Evolutionary conservation across 768 basidiomycete genomes (phyloP).

Genomic region (Suillus subaureus): DNA sequence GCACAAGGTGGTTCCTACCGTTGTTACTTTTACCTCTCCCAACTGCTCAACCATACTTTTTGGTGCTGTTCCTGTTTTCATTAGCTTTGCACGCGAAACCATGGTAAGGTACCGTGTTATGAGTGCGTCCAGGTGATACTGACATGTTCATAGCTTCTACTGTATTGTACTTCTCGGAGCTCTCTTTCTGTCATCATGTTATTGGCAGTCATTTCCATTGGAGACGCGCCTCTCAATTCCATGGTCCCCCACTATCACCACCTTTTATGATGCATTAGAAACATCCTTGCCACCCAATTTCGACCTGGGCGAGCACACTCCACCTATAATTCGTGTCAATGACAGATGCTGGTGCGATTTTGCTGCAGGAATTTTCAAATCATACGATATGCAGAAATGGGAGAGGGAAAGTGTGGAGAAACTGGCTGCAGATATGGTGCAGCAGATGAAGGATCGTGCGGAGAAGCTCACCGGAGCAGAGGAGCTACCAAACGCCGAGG

Average conservation of each 20-base stretch:
- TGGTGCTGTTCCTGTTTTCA: slow-evolving; percentile 75
- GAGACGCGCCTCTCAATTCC: slow-evolving; percentile 63
- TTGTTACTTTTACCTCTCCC: slow-evolving; percentile 76
- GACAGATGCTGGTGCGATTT: slow-evolving; percentile 91
- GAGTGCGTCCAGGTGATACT: slow-evolving; percentile 3
- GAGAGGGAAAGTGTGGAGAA: slow-evolving; percentile 64
- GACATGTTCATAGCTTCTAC: slow-evolving; percentile 62
- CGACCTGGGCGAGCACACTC: slow-evolving; percentile 41
- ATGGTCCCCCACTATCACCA: slow-evolving; percentile 72
- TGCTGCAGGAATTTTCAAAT: slow-evolving; percentile 67
- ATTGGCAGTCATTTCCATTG: slow-evolving; percentile 82
- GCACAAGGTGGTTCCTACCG: slow-evolving; percentile 85
- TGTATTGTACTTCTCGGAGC: slow-evolving; percentile 82
- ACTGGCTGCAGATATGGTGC: slow-evolving; percentile 39
- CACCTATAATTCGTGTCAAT: slow-evolving; percentile 61
- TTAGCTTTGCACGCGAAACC: slow-evolving; percentile 81
- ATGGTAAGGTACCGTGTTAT: slow-evolving; percentile 54
- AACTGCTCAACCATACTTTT: slow-evolving; percentile 78
- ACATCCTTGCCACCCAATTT: slow-evolving; percentile 45
- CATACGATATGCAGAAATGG: slow-evolving; percentile 78
- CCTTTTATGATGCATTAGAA: slow-evolving; percentile 68
- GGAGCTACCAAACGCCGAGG: slow-evolving; percentile 28
- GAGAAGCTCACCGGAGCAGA: slow-evolving; percentile 25
- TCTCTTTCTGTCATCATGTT: slow-evolving; percentile 86
- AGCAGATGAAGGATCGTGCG: slow-evolving; percentile 28